Evolutionary conservation across 1,284 basidiomycete genomes (phyloP), one percentile per base, ranked within the genome.

Genomic region (Cutaneotrichosporon curvatum): DNA sequence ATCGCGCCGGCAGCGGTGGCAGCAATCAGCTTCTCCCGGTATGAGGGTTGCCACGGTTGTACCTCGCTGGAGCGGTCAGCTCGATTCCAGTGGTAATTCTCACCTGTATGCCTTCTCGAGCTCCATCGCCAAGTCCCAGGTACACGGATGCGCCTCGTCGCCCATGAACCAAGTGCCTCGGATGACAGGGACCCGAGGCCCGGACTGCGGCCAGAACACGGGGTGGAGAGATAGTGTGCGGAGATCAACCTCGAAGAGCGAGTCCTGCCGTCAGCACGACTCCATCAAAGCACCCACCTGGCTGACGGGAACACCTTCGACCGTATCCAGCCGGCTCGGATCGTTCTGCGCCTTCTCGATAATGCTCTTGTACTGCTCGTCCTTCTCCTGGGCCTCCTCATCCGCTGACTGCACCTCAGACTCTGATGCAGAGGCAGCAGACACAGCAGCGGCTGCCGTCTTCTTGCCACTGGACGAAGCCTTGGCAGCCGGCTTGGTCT

Each of bases 181-280:
- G 8, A 73, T 60, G 14, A 79, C 76, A 1, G 73, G 70, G 16
- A 77, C 72, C 23, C 71, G 62, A 0, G 73, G 65, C 1, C 73
- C 74, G 6, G 70, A 67, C 50, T 75, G 68, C 21, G 68, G 69
- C 78, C 78, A 79, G 58, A 77, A 78, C 20, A 78, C 76, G 0
- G 77, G 76, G 43, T 70, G 68, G 9, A 78, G 62, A 45, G 75
- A 65, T 11, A 63, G 48, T 2, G 59, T 63, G 4, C 53, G 45
- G 22, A 67, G 56, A 11, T 61, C 60, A 18, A 73, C 72, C 45
- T 73, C 72, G 42, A 73, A 73, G 11, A 73, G 56, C 8, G 67
- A 69, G 55, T 73, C 72, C 72, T 73, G 54, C 2, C 4, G 30
- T 53, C 23, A 57, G 43, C 21, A 3, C n/a, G n/a, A n/a, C 3